Percentiles rank a stretch among this genome's conserved stretches.
Conservation (phyloP, 2,329 filamentous ascomycete species). For the Bipolaris sorokiniana region DNA sequence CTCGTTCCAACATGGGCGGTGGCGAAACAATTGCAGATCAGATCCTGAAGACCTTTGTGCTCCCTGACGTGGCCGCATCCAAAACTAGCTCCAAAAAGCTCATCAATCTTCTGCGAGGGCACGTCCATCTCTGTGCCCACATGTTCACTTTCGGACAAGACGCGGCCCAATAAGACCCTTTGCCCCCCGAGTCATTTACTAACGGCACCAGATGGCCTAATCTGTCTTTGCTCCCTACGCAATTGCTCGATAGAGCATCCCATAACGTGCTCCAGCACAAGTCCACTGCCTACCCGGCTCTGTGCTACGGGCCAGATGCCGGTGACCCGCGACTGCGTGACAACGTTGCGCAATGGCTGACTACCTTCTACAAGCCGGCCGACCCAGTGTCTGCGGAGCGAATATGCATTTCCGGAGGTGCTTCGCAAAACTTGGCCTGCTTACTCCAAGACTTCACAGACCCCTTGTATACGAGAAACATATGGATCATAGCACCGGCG, state of each 20-base stretch:
- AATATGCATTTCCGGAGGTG: conserved; percentile 83
- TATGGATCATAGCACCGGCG: conserved; percentile 83
- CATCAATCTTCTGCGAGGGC: conserved; percentile 47
- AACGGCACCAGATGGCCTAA: conserved; percentile 66
- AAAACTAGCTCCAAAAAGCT: conserved; percentile 39
- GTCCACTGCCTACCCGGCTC: conserved; percentile 64
- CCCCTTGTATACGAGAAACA: conserved; percentile 71
- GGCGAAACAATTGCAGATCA: conserved; percentile 18
- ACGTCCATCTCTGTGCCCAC: conserved; percentile 23
- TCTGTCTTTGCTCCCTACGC: conserved; percentile 67
- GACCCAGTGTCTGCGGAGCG: conserved; percentile 59
- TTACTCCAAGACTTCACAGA: conserved; percentile 82
- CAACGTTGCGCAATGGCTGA: conserved; percentile 74
- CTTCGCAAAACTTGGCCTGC: conserved; percentile 80
- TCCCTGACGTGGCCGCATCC: conserved; percentile 42
- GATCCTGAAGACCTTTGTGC: conserved; percentile 23
- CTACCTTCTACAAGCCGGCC: conserved; percentile 62
- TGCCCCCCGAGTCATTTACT: conserved; percentile 19
- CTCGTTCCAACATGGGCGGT: conserved; percentile 15
- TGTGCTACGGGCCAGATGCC: conserved; percentile 80
- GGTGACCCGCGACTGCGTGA: conserved; percentile 65
- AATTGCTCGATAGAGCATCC: conserved; percentile 66
- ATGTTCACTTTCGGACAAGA: conserved; percentile 18
- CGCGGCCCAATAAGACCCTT: conserved; percentile 22
- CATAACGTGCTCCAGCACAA: conserved; percentile 66